Conservation (phyloP, 352 stramenopile genomes). For the Aphanomyces euteiches region DNA sequence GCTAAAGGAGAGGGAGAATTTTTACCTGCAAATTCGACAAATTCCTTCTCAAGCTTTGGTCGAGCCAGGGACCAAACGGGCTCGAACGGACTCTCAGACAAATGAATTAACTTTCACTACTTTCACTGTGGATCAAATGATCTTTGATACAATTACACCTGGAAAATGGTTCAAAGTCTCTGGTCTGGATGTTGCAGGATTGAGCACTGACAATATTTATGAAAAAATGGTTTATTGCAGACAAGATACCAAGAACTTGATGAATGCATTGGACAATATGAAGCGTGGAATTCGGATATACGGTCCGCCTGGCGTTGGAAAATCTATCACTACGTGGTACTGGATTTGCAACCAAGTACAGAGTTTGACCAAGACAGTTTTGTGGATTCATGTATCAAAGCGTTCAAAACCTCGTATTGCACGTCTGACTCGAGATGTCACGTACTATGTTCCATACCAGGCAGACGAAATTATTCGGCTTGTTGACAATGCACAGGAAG, state of each 20-base stretch:
- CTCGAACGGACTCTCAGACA: no score
- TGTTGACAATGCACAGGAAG: background rate
- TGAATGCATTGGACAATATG: no score
- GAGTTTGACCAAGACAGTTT: background rate
- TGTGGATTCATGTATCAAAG: background rate
- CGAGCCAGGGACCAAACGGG: no score
- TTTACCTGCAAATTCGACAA: no score
- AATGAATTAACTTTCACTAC: background rate
- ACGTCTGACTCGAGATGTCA: background rate
- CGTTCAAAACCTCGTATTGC: background rate
- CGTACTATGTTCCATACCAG: background rate
- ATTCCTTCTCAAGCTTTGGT: no score
- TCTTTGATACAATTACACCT: background rate
- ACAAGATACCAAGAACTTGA: no score
- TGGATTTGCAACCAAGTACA: background rate
- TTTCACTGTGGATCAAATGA: background rate
- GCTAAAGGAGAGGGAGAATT: no score
- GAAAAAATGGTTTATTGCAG: no score
- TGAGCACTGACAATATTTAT: no score
- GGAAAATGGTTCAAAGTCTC: background rate
- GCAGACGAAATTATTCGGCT: background rate
- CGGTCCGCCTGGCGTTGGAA: background rate
- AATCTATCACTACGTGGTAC: background rate
- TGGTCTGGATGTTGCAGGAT: conserved; percentile 52
- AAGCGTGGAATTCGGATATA: no score